A percentile compares a stretch with the other conserved stretches of the same genome.
phyloP scores from a whole-genome alignment of 2,329 filamentous ascomycete species.

The Westerdykella sp. region DNA sequence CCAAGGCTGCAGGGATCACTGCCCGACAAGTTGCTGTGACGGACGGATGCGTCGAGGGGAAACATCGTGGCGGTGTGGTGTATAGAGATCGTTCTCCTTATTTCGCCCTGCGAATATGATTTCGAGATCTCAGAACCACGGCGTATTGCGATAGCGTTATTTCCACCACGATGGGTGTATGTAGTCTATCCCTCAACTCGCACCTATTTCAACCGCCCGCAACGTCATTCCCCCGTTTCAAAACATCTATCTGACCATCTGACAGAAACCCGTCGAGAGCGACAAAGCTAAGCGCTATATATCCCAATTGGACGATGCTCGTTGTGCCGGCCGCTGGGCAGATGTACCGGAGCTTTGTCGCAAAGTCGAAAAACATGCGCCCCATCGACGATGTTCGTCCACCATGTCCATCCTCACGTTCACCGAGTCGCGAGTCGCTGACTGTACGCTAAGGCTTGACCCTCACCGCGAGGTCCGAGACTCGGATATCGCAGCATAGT shows the following conservation, averaged over 20 bases:
- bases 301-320: conserved; percentile 72
- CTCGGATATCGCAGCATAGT: conserved; percentile 41
- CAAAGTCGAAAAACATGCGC: conserved; percentile 91
- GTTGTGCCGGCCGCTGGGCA: conserved; percentile 82
- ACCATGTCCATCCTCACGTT: conserved; percentile 3
- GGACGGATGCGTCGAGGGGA: neutral
- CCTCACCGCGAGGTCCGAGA: conserved; percentile 43
- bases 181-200: conserved; percentile 8
- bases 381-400: conserved; percentile 70
- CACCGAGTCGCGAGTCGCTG: conserved; percentile 5
- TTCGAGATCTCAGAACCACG: conserved; percentile 12
- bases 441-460: conserved; percentile 38
- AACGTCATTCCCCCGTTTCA: conserved; percentile 27
- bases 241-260: conserved; percentile 20
- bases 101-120: conserved; percentile 29
- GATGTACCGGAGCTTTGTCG: conserved; percentile 81
- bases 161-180: conserved; percentile 32
- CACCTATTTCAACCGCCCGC: conserved; percentile 4
- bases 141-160: conserved; percentile 24
- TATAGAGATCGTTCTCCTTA: conserved; percentile 11
- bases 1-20: conserved; percentile 15
- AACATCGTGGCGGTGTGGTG: conserved; percentile 8
- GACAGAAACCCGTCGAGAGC: conserved; percentile 47
- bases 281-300: conserved; percentile 80
- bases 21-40: neutral